Evolutionary conservation across 2,329 filamentous ascomycete species (phyloP), one percentile per base, ranked within the genome.

Genomic region (Macrophomina tecta): DNA sequence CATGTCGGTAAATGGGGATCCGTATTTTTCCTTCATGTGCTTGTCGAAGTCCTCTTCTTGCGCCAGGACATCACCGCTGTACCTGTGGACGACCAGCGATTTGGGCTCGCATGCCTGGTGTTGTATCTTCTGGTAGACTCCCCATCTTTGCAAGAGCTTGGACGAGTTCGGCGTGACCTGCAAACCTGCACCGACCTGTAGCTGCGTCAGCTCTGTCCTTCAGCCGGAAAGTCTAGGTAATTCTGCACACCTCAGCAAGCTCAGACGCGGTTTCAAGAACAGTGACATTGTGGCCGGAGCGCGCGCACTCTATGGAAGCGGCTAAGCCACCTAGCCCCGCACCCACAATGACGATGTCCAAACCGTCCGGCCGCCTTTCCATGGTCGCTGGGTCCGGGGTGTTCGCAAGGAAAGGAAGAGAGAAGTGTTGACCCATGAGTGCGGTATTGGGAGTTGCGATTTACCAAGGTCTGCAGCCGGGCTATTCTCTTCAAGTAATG

Each of bases 1-100:
- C n/a, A 89, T 73, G 63, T 88, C 85, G 46, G 84, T 77, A 69
- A 88, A 89, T 0, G 87, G 87, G 0, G 85, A 83, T 12, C 78
- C 78, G 70, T 90, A 90, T 68, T 84, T 85, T 3, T 74, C 73
- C 6, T 82, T 80, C 66, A 88, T 87, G 28, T 85, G 84, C 28
- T 79, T 73, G 68, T 85, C 75, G 67, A 88, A 89, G n/a, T 80
- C 70, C 0, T 81, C 75, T 40, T 88, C 84, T 12, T 82, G 75
- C 0, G 84, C 84, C 1, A 88, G 75, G 0, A 83, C 55, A 65
- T 79, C 78, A 23, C 76, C 74, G 1, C 82, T 80, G 72, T 86
- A 90, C 23, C 85, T 79, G 66, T 84, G 82, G 5, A 89, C 83
- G 2, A 81, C 79, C 0, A 89, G 75, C 1, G 78, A 78, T 0